These are phyloP conservation scores for Fusarium robinianum DNA, from an alignment of 2,329 filamentous ascomycete species.

Conservation along the genomic window DNA sequence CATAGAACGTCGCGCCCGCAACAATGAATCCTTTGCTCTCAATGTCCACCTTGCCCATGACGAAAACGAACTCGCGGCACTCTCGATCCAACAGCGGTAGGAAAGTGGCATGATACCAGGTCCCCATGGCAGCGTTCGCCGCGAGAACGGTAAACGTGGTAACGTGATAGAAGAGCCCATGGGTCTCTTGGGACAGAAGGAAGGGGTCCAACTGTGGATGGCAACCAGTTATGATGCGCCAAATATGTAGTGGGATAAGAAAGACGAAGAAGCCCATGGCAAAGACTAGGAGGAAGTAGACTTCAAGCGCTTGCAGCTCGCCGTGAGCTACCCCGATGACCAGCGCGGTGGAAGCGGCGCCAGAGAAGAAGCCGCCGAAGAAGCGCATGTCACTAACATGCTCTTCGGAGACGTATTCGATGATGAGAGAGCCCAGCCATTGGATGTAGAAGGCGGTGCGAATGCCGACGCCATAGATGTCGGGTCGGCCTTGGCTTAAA, in stretches of 20 bases:
- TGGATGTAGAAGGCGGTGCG: conserved; percentile 43
- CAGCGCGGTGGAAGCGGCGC: conserved; percentile 35
- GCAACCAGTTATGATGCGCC: conserved; percentile 41
- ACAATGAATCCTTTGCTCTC: conserved; percentile 36
- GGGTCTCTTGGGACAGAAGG: conserved; percentile 33
- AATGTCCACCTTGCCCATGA: conserved; percentile 39
- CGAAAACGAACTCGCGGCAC: conserved; percentile 41
- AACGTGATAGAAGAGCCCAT: conserved; percentile 34
- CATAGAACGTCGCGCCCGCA: conserved; percentile 39
- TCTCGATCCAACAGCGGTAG: conserved; percentile 29
- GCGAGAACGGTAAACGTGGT: conserved; percentile 35
- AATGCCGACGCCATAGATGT: conserved; percentile 44
- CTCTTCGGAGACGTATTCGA: conserved; percentile 39
- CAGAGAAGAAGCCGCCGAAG: conserved; percentile 41
- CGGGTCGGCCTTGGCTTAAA: conserved; percentile 33
- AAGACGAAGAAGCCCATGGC: conserved; percentile 40
- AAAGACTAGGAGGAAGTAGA: conserved; percentile 41
- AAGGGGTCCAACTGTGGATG: conserved; percentile 40
- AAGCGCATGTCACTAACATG: conserved; percentile 38
- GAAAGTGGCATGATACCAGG: conserved; percentile 41
- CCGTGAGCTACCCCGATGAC: conserved; percentile 32
- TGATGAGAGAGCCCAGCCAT: conserved; percentile 42
- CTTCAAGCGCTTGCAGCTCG: conserved; percentile 37
- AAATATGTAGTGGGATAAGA: conserved; percentile 41
- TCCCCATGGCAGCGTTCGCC: conserved; percentile 35